Percentiles rank a stretch among this genome's conserved stretches.
These are phyloP conservation scores for Macrolepiota dolichaula DNA, from an alignment of 768 basidiomycete species.

Conservation along the genomic window DNA sequence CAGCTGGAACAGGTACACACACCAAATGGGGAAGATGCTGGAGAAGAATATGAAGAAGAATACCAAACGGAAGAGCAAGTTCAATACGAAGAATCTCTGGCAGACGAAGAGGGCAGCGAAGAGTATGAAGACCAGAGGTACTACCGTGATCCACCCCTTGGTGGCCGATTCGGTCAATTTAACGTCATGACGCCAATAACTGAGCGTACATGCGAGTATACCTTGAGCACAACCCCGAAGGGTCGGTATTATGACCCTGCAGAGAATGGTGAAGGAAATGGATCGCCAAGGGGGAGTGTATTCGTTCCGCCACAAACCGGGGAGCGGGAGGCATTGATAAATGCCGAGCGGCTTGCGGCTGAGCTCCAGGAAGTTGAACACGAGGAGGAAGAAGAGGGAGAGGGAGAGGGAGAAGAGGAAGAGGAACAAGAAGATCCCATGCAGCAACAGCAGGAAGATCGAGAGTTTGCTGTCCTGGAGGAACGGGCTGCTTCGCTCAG, in stretches of 20 bases:
- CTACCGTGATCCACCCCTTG: constrained; percentile 52
- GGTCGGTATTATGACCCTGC: constrained; percentile 21
- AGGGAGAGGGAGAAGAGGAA: constrained; percentile 20
- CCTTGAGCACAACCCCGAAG: constrained; percentile 58
- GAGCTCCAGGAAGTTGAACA: constrained; percentile 39
- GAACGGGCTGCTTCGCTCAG: constrained; percentile 64
- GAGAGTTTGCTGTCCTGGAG: constrained; percentile 36
- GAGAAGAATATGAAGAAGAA: constrained; percentile 17
- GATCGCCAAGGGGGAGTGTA: constrained; percentile 19
- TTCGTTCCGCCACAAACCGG: constrained; percentile 30
- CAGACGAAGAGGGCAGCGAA: constrained; percentile 23
- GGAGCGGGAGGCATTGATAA: constrained; percentile 46
- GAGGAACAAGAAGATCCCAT: constrained; percentile 21
- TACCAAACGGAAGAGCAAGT: constrained; percentile 27
- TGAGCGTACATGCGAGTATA: constrained; percentile 87
- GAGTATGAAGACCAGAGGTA: constrained; percentile 36
- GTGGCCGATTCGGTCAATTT: constrained; percentile 77
- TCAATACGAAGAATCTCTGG: constrained; percentile 30
- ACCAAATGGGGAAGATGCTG: constrained; percentile 23
- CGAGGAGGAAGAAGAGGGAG: constrained; percentile 30
- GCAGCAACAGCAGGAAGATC: constrained; percentile 19
- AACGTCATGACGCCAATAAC: constrained; percentile 98
- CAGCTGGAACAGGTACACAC: constrained; percentile 23
- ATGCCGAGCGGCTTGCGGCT: constrained; percentile 50
- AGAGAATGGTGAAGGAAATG: constrained; percentile 22